Percentiles rank a stretch among this genome's conserved stretches.
Evolutionary conservation across 345 rosid genomes (phyloP).

Genomic region (Firmiana major): DNA sequence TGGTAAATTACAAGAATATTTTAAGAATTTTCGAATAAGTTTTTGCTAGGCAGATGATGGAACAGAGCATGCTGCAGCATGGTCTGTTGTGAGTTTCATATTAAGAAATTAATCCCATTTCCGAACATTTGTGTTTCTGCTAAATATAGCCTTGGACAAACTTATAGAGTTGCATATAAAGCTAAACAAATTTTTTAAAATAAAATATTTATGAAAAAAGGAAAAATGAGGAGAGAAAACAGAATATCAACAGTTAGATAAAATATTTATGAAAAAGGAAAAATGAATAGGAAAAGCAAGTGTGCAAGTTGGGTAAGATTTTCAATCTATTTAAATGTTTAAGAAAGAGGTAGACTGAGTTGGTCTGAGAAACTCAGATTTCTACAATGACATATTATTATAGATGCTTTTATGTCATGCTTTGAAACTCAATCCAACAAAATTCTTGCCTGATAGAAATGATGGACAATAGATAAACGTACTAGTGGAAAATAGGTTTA

Average conservation of each 20-base stretch:
- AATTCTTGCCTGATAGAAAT: not conserved
- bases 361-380: too few species aligned
- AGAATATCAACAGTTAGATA: too few species aligned
- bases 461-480: not conserved
- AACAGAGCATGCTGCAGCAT: not conserved
- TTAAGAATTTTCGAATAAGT: not conserved
- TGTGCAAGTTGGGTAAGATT: too few species aligned
- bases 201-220: not conserved
- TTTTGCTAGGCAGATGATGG: not conserved
- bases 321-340: too few species aligned
- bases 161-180: not conserved
- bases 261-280: too few species aligned
- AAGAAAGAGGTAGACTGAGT: too few species aligned
- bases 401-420: too few species aligned
- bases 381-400: too few species aligned
- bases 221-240: too few species aligned
- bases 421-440: too few species aligned
- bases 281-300: too few species aligned
- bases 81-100: not conserved
- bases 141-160: not conserved
- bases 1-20: not conserved
- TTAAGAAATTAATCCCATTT: not conserved
- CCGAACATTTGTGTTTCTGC: not conserved
- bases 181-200: not conserved
- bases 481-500: conserved; percentile 3